These are phyloP conservation scores for Polychaeton citri DNA, from an alignment of 2,329 filamentous ascomycete genomes.

Conservation along the genomic window DNA sequence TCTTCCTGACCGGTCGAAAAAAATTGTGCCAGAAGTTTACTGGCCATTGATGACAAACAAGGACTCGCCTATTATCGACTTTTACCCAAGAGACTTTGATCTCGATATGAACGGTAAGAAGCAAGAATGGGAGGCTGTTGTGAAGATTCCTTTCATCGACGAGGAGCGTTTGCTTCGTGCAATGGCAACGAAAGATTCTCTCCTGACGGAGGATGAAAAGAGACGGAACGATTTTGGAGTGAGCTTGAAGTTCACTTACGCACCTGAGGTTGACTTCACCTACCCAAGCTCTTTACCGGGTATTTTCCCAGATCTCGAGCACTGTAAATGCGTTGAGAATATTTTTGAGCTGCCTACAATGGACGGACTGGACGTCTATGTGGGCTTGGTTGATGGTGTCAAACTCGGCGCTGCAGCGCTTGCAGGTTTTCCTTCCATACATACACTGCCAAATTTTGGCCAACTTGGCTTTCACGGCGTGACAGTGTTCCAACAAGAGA, in stretches of 20 bases:
- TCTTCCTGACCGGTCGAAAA: constrained; percentile 90
- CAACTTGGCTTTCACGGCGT: constrained; percentile 77
- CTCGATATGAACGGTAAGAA: constrained; percentile 99
- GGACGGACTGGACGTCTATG: constrained; percentile 74
- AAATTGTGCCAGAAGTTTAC: constrained; percentile 78
- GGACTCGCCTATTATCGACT: constrained; percentile 88
- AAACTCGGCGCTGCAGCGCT: constrained; percentile 72
- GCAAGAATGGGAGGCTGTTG: constrained; percentile 98
- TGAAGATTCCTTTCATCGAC: constrained; percentile 98
- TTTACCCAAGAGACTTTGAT: constrained; percentile 93
- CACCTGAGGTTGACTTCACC: constrained; percentile 58
- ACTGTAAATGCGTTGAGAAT: constrained; percentile 88
- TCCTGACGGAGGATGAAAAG: constrained; percentile 66
- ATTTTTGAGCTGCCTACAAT: constrained; percentile 89
- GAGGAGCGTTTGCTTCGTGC: constrained; percentile 72
- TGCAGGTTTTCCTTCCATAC: constrained; percentile 84
- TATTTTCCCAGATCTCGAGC: constrained; percentile 75
- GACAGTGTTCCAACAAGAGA: constrained; percentile 90
- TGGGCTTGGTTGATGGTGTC: constrained; percentile 72
- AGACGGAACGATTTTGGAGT: constrained; percentile 82
- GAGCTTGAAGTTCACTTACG: constrained; percentile 83
- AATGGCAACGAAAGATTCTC: constrained; percentile 71
- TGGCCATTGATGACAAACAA: constrained; percentile 85
- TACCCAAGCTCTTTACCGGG: constrained; percentile 83
- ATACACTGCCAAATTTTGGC: constrained; percentile 72